Base-by-base conservation (phyloP, 2,329 filamentous ascomycete genomes). In the Aspergillus pseudoterreus region DNA sequence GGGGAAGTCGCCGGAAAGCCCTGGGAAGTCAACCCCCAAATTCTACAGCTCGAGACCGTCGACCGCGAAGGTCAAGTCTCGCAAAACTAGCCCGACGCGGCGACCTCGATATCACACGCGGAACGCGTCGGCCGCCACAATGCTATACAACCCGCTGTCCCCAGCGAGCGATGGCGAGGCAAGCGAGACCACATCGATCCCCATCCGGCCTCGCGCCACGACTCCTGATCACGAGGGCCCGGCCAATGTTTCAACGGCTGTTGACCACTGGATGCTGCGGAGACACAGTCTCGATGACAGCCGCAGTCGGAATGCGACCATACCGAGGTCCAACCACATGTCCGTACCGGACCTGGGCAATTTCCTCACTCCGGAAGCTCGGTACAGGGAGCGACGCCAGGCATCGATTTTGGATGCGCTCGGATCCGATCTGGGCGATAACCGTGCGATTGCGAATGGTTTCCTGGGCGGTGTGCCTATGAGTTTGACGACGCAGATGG, bases 401-500 rank as follows among this genome's bases (percentile, higher is more conserved):
- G 84, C 87, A 0, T 88, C 87, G 0, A 79, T 90, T 39, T 87
- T 90, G 51, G 75, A 90, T 42, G 87, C 88, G 60, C 78, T 90
- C 6, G 84, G 87, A 35, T 92, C 87, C 4, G 90, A 94, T 49
- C 72, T 87, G 24, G 84, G 84, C 30, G 80, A 86, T 60, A 85
- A 82, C 59, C 71, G 71, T 52, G 82, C 84, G 6, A 80, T 81
- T 17, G 80, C 78, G 15, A 79, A 83, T 39, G 83, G 83, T 32
- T 81, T 84, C 32, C 76, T 86, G 17, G 82, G 79, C 14, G 82
- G 78, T 1, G 76, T 90, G 41, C 85, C 88, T 0, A 86, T 85
- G 6, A 92, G 87, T 47, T 92, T 95, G 64, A 86, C 86, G 30
- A 92, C 88, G 1, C 87, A 92, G 64, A 86, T 94, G 81, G 86